phyloP scores from a whole-genome alignment of 192 early-diverging fungal genomes.

The Coemansia sp. region DNA sequence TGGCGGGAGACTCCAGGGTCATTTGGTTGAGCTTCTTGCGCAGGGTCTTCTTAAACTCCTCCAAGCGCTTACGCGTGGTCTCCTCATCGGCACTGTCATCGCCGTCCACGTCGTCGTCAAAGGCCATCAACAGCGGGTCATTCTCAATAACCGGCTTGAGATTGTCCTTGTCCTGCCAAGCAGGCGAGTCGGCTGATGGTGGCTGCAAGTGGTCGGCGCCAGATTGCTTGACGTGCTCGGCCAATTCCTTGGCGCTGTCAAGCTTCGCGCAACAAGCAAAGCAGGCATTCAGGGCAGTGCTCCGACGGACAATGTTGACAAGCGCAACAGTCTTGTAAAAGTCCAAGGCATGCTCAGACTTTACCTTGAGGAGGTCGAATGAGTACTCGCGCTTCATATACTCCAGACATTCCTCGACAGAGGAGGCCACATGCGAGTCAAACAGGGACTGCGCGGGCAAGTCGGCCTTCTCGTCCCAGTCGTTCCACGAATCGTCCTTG shows the following conservation, averaged over 20 bases:
- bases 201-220: slow-evolving; percentile 58
- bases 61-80: slow-evolving; percentile 22
- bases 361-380: slow-evolving; percentile 72
- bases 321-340: slow-evolving; percentile 82
- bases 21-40: slow-evolving; percentile 29
- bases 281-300: slow-evolving; percentile 62
- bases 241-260: slow-evolving; percentile 49
- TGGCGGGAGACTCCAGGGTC: slow-evolving; percentile 14
- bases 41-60: slow-evolving; percentile 36
- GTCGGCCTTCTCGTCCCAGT: slow-evolving; percentile 72
- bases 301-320: slow-evolving; percentile 83
- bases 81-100: slow-evolving; percentile 33
- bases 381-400: slow-evolving; percentile 74
- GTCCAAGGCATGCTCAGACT: slow-evolving; percentile 58
- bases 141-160: slow-evolving; percentile 79
- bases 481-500: slow-evolving; percentile 65
- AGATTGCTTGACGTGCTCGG: slow-evolving; percentile 61
- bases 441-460: slow-evolving; percentile 78
- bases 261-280: slow-evolving; percentile 66
- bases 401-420: slow-evolving; percentile 60
- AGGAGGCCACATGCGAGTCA: slow-evolving; percentile 62
- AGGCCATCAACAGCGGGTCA: slow-evolving; percentile 80
- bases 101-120: slow-evolving; percentile 61
- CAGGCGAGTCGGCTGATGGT: slow-evolving; percentile 44
- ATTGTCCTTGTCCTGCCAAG: slow-evolving; percentile 76